phyloP scores from a whole-genome alignment of 2,329 filamentous ascomycete genomes.

The Annulohypoxylon truncatum region DNA sequence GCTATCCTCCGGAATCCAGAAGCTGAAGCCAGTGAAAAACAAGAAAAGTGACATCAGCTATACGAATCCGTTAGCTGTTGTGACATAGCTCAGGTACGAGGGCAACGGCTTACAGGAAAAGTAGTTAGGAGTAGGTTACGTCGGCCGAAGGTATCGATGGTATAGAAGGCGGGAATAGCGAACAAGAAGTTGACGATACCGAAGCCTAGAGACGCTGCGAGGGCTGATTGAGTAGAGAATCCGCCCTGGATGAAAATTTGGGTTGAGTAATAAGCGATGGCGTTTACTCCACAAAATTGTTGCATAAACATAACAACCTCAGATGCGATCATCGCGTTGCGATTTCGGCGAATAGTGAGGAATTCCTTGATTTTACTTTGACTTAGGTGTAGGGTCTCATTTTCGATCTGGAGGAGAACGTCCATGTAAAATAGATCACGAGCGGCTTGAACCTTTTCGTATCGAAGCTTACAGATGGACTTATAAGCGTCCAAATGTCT shows the following conservation, averaged over 20 bases:
- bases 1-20: slow-evolving; percentile 55
- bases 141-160: slow-evolving; percentile 75
- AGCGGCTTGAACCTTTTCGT: slow-evolving; percentile 64
- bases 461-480: slow-evolving; percentile 60
- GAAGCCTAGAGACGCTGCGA: slow-evolving; percentile 71
- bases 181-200: slow-evolving; percentile 75
- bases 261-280: slow-evolving; percentile 63
- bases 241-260: slow-evolving; percentile 69
- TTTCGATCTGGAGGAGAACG: slow-evolving; percentile 68
- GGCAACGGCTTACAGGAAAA: slow-evolving; percentile 59
- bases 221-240: slow-evolving; percentile 62
- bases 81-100: not conserved
- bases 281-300: slow-evolving; percentile 65
- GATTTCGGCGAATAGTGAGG: slow-evolving; percentile 70
- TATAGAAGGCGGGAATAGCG: slow-evolving; percentile 71
- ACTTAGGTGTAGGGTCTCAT: slow-evolving; percentile 60
- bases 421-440: slow-evolving; percentile 68
- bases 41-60: slow-evolving; percentile 67
- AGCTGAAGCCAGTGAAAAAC: slow-evolving; percentile 60
- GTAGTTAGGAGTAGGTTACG: slow-evolving; percentile 72
- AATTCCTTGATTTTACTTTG: slow-evolving; percentile 66
- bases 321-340: slow-evolving; percentile 69
- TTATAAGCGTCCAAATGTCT: slow-evolving; percentile 60
- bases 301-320: slow-evolving; percentile 76
- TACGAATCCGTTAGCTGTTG: slow-evolving; percentile 22